phyloP scores from a whole-genome alignment of 2,329 filamentous ascomycete species.

The Diaporthe citriasiana region DNA sequence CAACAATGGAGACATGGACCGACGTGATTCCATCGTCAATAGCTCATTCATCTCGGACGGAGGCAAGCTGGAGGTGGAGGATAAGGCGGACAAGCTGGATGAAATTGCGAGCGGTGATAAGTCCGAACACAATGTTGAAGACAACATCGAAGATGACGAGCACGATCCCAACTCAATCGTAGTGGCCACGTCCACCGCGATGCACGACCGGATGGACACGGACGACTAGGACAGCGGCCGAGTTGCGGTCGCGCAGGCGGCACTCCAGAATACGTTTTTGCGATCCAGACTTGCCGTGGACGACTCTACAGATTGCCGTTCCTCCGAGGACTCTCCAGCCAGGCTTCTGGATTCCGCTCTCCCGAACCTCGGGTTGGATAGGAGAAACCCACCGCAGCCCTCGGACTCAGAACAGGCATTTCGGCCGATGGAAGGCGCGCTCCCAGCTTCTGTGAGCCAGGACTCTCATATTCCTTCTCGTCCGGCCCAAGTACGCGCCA shows the following conservation, averaged over 20 bases:
- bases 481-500: neutral
- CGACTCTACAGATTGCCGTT: neutral
- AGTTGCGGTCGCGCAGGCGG: conserved; percentile 8
- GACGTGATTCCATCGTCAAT: conserved; percentile 44
- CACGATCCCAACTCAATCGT: conserved; percentile 50
- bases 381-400: neutral
- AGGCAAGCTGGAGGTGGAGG: conserved; percentile 27
- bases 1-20: conserved; percentile 46
- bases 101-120: conserved; percentile 30
- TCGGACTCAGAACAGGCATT: neutral
- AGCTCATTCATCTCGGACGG: conserved; percentile 40
- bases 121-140: conserved; percentile 48
- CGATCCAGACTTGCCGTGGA: neutral
- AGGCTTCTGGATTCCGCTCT: neutral
- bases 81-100: conserved; percentile 30
- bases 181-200: conserved; percentile 52
- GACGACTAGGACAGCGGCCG: conserved; percentile 46
- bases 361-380: neutral
- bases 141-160: conserved; percentile 47
- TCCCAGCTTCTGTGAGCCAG: no score
- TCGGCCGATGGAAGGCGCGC: neutral
- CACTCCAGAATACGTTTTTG: neutral
- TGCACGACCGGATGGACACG: conserved; percentile 51
- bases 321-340: neutral
- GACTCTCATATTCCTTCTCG: neutral